Base-by-base conservation (phyloP, 2,329 filamentous ascomycete species). In the Diaporthe longicolla region DNA sequence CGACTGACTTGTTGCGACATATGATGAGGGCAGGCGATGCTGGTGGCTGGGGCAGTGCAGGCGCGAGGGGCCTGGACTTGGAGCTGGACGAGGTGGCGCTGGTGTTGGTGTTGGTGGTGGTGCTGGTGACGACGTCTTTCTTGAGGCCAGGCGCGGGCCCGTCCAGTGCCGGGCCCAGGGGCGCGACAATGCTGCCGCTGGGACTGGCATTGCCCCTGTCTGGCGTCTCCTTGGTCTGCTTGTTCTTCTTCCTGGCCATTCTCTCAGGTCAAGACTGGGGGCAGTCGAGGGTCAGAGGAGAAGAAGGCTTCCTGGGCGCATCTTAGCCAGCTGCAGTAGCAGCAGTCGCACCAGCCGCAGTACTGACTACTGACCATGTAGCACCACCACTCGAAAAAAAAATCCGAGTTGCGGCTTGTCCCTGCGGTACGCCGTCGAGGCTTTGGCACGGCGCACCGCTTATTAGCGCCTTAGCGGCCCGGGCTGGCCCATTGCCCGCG, bases 1-100 rank as follows among this genome's bases (percentile, higher is more conserved):
- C 13, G 78, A 88, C 89, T 81, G 87, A 93, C 91, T 93, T 93
- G 83, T 93, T 93, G 79, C 91, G 89, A 84, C 90, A 92, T 76
- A 91, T 91, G 68, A 90, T 88, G 57, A 92, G 83, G 54, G 88
- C 84, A 76, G 89, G 87, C 66, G 84, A 84, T 54, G 84, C 83
- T 26, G 82, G 82, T 65, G 81, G 78, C n/a, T 79, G 74, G 75
- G 59, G 77, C 74, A 43, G 76, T 58, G 32, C 73, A 55, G 57
- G 52, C 24, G 48, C 35, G n/a, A 45, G 40, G 45, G 77, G 73
- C 70, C 80, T 82, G 40, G 78, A 63, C 58, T 24, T 74, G 26
- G 76, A 69, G 15, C 52, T 37, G 69, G 70, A 70, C 29, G 59
- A 9, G 21, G 9, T 29, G 50, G n/a, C 50, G 45, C 24, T 63